Percentiles rank a stretch among this genome's conserved stretches.
phyloP scores from a whole-genome alignment of 495 filamentous ascomycete species.

The Aspergillus leporis region DNA sequence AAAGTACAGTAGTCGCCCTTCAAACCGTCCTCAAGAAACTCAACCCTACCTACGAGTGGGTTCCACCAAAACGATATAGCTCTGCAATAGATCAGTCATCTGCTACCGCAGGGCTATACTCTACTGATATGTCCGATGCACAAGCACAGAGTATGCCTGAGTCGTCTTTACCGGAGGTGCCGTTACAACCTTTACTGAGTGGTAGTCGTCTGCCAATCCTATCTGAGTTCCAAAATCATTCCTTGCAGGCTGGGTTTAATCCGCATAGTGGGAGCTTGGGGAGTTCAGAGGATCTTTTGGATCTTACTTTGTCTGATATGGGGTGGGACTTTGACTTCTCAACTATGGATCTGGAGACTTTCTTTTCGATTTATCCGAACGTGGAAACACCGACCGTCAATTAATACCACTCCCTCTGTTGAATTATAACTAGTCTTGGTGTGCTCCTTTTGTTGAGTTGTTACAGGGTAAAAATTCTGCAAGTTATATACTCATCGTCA shows the following conservation, averaged over 20 bases:
- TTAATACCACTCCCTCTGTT: no score
- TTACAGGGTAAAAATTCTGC: no score
- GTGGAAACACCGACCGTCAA: slow-evolving; percentile 15
- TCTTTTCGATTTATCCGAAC: slow-evolving; percentile 39
- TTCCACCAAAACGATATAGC: background rate
- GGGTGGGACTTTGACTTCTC: slow-evolving; percentile 50
- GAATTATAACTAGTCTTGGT: no score
- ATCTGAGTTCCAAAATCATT: slow-evolving; percentile 26
- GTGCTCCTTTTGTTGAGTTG: no score
- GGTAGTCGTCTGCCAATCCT: slow-evolving; percentile 14
- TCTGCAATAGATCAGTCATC: background rate
- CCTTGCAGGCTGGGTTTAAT: slow-evolving; percentile 23
- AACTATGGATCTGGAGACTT: slow-evolving; percentile 46
- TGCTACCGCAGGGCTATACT: background rate
- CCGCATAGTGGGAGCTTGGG: slow-evolving; percentile 29
- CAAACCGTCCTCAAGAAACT: slow-evolving; percentile 37
- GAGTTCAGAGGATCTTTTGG: slow-evolving; percentile 37
- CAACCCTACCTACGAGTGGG: slow-evolving; percentile 38
- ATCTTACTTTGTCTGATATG: slow-evolving; percentile 47
- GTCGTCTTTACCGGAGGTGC: background rate
- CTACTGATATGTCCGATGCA: background rate
- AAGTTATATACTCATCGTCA: no score
- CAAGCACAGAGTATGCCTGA: background rate
- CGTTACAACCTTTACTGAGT: background rate
- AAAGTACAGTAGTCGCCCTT: slow-evolving; percentile 33